Evolutionary conservation across 768 basidiomycete species (phyloP).

Genomic region (Lactifluus volemus): DNA sequence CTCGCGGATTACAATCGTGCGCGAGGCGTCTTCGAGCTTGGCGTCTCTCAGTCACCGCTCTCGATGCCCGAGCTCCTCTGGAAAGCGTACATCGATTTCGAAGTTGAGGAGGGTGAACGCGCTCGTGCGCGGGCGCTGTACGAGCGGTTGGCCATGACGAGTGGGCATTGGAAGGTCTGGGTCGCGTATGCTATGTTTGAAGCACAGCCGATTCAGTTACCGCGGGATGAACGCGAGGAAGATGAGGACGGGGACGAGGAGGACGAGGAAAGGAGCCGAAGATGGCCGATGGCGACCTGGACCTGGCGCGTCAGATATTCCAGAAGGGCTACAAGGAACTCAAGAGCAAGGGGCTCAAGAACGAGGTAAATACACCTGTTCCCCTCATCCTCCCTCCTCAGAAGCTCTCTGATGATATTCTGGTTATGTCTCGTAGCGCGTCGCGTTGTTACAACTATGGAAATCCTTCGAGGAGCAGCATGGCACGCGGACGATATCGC

Average conservation of each 20-base stretch:
- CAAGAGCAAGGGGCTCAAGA: constrained; percentile 72
- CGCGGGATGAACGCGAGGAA: constrained; percentile 57
- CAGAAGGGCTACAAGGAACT: constrained; percentile 84
- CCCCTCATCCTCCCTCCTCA: neutral
- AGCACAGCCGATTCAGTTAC: constrained; percentile 61
- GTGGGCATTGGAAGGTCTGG: constrained; percentile 96
- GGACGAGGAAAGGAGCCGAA: constrained; percentile 43
- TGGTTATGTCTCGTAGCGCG: constrained; percentile 48
- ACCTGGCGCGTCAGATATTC: constrained; percentile 68
- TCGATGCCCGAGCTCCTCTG: constrained; percentile 94
- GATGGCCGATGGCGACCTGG: constrained; percentile 63
- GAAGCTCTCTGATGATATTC: constrained; percentile 1
- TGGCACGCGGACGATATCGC: constrained; percentile 66
- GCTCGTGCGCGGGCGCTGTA: constrained; percentile 78
- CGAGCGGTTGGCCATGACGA: constrained; percentile 76
- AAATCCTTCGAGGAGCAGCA: constrained; percentile 83
- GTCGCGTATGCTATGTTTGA: constrained; percentile 93
- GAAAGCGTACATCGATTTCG: constrained; percentile 97
- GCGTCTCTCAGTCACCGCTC: constrained; percentile 69
- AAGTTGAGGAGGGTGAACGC: constrained; percentile 88
- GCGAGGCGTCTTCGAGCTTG: constrained; percentile 91
- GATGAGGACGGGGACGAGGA: constrained; percentile 46
- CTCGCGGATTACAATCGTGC: constrained; percentile 84
- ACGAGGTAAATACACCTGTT: constrained; percentile 51
- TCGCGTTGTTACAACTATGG: constrained; percentile 90